Percentiles rank a stretch among this genome's conserved stretches.
Conservation (phyloP, 768 basidiomycete species). For the Termitomyces bulborhizus region DNA sequence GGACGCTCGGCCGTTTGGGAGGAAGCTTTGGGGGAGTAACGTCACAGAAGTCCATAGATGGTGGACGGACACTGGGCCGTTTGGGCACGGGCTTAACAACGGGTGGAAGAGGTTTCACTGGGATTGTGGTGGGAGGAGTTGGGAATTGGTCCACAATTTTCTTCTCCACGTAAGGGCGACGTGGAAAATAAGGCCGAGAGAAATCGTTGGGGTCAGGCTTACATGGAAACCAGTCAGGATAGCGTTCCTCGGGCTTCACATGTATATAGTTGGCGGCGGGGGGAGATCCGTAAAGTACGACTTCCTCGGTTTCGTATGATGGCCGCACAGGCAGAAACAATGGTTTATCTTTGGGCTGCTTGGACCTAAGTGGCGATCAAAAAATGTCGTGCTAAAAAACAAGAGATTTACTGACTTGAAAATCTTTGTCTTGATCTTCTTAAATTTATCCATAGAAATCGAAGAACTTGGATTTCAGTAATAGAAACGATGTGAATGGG, state of each 20-base stretch:
- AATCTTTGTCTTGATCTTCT: slow-evolving; percentile 1
- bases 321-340: neutral
- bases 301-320: neutral
- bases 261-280: neutral
- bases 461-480: neutral
- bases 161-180: neutral
- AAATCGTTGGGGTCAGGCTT: neutral
- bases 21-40: neutral
- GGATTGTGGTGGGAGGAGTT: neutral
- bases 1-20: neutral
- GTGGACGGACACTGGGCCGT: neutral
- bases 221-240: neutral
- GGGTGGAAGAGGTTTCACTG: neutral
- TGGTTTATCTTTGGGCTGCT: neutral
- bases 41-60: neutral
- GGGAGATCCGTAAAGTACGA: too few relatives aligned
- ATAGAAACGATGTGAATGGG: neutral
- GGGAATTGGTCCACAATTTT: neutral
- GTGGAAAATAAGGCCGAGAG: neutral
- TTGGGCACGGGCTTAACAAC: neutral
- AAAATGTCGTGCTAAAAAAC: neutral
- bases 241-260: neutral
- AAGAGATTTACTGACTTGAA: neutral
- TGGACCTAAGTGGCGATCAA: neutral
- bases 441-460: slow-evolving; percentile 12